These are phyloP conservation scores for Didymosphaeria variabile DNA, from an alignment of 2,329 filamentous ascomycete genomes.

Conservation along the genomic window DNA sequence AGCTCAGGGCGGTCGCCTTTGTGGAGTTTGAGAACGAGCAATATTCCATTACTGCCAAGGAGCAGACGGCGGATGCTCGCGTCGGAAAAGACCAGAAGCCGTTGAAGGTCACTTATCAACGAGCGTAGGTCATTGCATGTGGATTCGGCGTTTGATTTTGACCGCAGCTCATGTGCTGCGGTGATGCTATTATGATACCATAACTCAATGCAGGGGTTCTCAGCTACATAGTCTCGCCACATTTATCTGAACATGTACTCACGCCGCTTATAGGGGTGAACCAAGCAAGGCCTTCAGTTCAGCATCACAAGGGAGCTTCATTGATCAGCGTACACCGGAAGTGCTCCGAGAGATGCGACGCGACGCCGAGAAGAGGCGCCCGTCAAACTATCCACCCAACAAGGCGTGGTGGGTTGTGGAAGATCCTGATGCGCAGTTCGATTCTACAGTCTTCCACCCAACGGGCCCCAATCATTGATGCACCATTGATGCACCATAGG, in stretches of 20 bases:
- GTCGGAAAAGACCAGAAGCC: constrained; percentile 77
- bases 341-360: too few relatives aligned
- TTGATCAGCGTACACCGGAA: background rate
- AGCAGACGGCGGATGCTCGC: constrained; percentile 86
- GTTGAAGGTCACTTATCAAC: constrained; percentile 96
- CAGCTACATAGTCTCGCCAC: constrained; percentile 18
- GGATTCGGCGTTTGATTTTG: constrained; percentile 16
- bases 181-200: constrained; percentile 39
- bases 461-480: background rate
- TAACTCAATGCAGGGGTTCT: constrained; percentile 14
- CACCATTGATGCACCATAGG: too few relatives aligned
- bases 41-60: constrained; percentile 91
- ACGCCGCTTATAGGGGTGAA: background rate
- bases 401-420: background rate
- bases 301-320: too few relatives aligned
- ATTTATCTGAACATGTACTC: constrained; percentile 7
- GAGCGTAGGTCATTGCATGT: constrained; percentile 66
- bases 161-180: constrained; percentile 4
- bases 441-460: background rate
- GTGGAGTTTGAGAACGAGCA: constrained; percentile 94
- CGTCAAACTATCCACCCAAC: background rate
- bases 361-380: background rate
- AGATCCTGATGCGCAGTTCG: background rate
- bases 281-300: background rate
- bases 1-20: constrained; percentile 90